These are phyloP conservation scores for Lasiodiplodia theobromae DNA, from an alignment of 2,329 filamentous ascomycete genomes.

Conservation along the genomic window DNA sequence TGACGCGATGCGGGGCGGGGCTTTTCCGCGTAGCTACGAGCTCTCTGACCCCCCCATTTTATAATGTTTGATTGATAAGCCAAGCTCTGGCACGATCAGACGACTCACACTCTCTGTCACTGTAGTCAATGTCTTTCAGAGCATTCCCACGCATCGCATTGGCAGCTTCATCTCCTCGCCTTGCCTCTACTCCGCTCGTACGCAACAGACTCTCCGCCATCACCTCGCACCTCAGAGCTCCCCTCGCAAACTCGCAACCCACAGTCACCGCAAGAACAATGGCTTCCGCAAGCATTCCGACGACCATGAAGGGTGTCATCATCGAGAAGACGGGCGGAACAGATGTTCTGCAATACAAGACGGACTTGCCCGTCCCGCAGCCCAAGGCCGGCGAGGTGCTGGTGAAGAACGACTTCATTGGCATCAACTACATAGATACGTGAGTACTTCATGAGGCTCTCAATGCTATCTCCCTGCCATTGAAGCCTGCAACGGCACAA, in stretches of 20 bases:
- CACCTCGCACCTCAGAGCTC: slow-evolving; percentile 15
- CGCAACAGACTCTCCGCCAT: slow-evolving; percentile 16
- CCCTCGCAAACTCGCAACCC: not conserved
- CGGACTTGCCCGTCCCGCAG: slow-evolving; percentile 73
- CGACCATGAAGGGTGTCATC: slow-evolving; percentile 75
- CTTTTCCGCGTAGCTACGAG: slow-evolving; percentile 17
- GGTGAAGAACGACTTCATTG: slow-evolving; percentile 79
- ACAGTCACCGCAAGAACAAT: slow-evolving; percentile 38
- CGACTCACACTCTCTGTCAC: not conserved
- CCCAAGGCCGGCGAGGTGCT: slow-evolving; percentile 75
- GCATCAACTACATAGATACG: slow-evolving; percentile 91
- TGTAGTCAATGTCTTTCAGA: slow-evolving; percentile 15
- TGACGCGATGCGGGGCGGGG: slow-evolving; percentile 23
- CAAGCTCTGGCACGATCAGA: not conserved
- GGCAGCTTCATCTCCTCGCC: slow-evolving; percentile 3
- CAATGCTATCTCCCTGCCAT: not conserved
- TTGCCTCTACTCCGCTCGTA: not conserved
- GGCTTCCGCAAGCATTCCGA: slow-evolving; percentile 61
- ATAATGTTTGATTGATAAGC: slow-evolving; percentile 17
- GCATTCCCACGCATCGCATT: slow-evolving; percentile 12
- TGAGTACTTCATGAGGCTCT: slow-evolving; percentile 43
- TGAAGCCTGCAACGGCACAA: not conserved
- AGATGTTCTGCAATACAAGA: slow-evolving; percentile 75
- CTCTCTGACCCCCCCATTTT: not conserved
- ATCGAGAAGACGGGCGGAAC: slow-evolving; percentile 75